A percentile compares a stretch with the other conserved stretches of the same genome.
These are phyloP conservation scores for Candida verbasci DNA, from an alignment of 805 yeast genomes.

Conservation along the genomic window DNA sequence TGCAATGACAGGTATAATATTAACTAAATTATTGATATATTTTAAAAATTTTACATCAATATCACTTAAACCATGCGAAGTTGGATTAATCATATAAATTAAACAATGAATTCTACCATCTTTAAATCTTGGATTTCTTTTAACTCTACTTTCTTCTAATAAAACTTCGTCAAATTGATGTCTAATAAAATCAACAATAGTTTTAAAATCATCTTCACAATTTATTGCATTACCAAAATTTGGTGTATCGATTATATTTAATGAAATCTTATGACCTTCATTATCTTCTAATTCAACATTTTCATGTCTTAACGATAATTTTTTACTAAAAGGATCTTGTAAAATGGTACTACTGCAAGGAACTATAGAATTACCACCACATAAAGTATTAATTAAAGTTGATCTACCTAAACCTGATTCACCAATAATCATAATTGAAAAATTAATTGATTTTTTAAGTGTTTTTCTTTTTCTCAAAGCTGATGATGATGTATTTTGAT, in stretches of 20 bases:
- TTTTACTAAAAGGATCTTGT: constrained; percentile 47
- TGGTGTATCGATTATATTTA: constrained; percentile 77
- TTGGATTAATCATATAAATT: constrained; percentile 42
- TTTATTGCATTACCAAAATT: constrained; percentile 76
- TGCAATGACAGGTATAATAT: constrained; percentile 40
- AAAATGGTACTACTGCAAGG: constrained; percentile 62
- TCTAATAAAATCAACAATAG: constrained; percentile 72
- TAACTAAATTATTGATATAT: constrained; percentile 39
- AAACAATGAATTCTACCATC: constrained; percentile 76
- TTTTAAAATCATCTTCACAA: constrained; percentile 61
- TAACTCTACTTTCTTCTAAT: constrained; percentile 74
- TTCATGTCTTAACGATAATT: constrained; percentile 66
- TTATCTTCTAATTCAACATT: constrained; percentile 82
- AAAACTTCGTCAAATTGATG: constrained; percentile 82
- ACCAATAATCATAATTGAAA: constrained; percentile 84
- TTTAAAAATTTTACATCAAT: constrained; percentile 40
- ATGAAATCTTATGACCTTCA: constrained; percentile 76
- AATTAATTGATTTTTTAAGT: constrained; percentile 77
- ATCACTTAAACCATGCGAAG: constrained; percentile 41
- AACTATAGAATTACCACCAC: constrained; percentile 78
- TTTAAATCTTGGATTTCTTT: constrained; percentile 80
- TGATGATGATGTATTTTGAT: constrained; percentile 22
- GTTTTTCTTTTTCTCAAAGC: constrained; percentile 65
- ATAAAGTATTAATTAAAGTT: constrained; percentile 86
- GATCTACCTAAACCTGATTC: constrained; percentile 86